Evolutionary conservation across 305 asterid genomes (phyloP).

Genomic region (Fraxinus albicans): DNA sequence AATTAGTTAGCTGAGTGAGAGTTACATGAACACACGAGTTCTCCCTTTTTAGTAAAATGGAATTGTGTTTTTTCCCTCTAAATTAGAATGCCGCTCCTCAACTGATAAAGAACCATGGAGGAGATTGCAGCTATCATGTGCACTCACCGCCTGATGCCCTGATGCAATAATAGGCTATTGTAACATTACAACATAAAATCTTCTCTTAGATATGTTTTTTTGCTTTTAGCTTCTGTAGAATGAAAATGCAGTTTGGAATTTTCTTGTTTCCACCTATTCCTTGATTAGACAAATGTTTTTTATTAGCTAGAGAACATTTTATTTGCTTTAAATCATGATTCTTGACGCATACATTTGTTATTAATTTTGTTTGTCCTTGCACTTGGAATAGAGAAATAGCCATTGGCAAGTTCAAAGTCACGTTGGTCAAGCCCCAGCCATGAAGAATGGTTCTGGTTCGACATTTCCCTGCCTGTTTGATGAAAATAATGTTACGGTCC

Average conservation of each 20-base stretch:
- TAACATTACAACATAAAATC: background rate
- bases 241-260: background rate
- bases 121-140: background rate
- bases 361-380: slow-evolving; percentile 11
- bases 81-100: background rate
- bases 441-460: slow-evolving; percentile 53
- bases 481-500: slow-evolving; percentile 43
- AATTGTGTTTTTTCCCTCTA: background rate
- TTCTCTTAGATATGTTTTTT: background rate
- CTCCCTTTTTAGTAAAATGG: background rate
- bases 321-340: background rate
- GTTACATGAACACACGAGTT: background rate
- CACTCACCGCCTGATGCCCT: background rate
- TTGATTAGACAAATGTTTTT: background rate
- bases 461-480: slow-evolving; percentile 56
- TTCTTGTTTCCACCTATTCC: background rate
- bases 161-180: background rate
- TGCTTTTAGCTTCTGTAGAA: background rate
- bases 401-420: slow-evolving; percentile 75
- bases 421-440: slow-evolving; percentile 47
- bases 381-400: slow-evolving; percentile 67
- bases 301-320: background rate
- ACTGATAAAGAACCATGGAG: background rate
- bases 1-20: background rate
- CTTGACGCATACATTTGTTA: slow-evolving; percentile 12